Conservation (phyloP, 164 flowering plant genomes). For the Piper longum region DNA sequence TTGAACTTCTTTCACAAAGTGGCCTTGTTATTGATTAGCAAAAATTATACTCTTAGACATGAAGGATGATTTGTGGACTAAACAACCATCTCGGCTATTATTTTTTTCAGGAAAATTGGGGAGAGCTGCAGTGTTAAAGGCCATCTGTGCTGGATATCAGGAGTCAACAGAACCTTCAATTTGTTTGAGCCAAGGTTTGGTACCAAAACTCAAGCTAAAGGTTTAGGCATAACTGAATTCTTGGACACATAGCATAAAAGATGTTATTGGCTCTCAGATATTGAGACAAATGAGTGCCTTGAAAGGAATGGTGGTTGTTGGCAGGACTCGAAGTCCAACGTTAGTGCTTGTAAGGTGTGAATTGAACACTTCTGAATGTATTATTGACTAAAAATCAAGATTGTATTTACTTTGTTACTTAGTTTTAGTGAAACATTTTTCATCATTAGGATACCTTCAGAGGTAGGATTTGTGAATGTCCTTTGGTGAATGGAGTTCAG, state of each 20-base stretch:
- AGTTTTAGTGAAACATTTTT: neutral
- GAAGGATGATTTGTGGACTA: neutral
- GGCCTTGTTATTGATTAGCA: neutral
- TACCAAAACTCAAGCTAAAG: neutral
- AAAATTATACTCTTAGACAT: no score
- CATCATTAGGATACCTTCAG: constrained; percentile 68
- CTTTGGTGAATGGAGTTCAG: constrained; percentile 60
- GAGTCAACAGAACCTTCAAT: constrained; percentile 57
- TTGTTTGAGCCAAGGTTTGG: constrained; percentile 37
- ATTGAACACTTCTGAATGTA: neutral
- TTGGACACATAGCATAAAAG: neutral
- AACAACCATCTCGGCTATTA: constrained; percentile 3
- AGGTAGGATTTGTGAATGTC: constrained; percentile 87
- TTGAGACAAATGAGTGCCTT: constrained; percentile 85
- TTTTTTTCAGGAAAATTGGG: constrained; percentile 57
- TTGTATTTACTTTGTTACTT: neutral
- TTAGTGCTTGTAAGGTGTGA: constrained; percentile 71
- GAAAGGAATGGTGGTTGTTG: constrained; percentile 85
- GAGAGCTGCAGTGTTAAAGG: constrained; percentile 68
- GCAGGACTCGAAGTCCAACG: constrained; percentile 35
- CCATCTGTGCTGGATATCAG: constrained; percentile 77
- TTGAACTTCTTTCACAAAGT: neutral
- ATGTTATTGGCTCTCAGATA: constrained; percentile 22
- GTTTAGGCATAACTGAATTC: neutral
- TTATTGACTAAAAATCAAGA: neutral